Conservation (phyloP, 1,284 basidiomycete genomes). For the Rhizopogon parksii region DNA sequence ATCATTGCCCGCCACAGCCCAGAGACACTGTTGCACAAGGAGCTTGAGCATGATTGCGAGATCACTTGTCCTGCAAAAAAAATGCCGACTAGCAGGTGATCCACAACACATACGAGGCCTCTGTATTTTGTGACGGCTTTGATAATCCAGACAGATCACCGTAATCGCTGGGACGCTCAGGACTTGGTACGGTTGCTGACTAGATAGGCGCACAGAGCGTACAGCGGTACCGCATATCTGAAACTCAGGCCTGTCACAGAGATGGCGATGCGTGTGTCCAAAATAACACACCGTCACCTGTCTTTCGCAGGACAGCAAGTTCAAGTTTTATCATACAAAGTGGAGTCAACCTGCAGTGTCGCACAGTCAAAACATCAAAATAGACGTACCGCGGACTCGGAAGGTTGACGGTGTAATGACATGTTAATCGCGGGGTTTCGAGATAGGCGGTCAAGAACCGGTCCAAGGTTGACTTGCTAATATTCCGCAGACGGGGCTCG, state of each 20-base stretch:
- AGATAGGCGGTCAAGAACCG: background rate
- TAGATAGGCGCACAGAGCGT: background rate
- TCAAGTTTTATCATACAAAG: background rate
- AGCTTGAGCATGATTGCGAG: background rate
- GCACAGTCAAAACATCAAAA: background rate
- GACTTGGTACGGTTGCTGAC: background rate
- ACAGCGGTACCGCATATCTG: background rate
- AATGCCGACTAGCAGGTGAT: too few species aligned
- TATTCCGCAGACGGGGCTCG: constrained; percentile 6
- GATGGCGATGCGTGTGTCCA: background rate
- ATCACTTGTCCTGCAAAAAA: too few species aligned
- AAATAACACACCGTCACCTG: background rate
- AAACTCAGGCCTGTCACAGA: background rate
- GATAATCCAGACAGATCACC: background rate
- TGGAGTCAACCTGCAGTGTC: background rate
- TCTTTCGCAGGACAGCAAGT: background rate
- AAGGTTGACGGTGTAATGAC: too few species aligned
- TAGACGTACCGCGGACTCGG: too few species aligned
- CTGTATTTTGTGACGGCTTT: too few species aligned
- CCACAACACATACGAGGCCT: too few species aligned
- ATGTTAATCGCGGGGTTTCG: too few species aligned
- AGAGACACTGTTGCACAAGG: background rate
- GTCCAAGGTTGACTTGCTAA: too few species aligned
- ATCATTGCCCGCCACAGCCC: background rate
- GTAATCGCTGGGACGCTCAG: background rate